These are phyloP conservation scores for Daucus carota DNA, from an alignment of 129 eudicot species.

Conservation along the genomic window DH1_v3.0 NC_030387.2:39087001-39087500, in stretches of 20 bases:
- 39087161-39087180: constrained; percentile 62
- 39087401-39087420: not conserved
- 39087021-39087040: not conserved
- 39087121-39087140: not conserved
- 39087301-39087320: constrained; percentile 33
- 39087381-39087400: not conserved
- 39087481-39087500: not conserved
- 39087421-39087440: not conserved
- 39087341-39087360: constrained; percentile 75
- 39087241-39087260: constrained; percentile 13
- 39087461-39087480: not conserved
- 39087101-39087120: not conserved
- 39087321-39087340: constrained; percentile 58
- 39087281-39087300: constrained; percentile 2
- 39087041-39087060: not conserved
- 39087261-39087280: not conserved
- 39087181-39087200: constrained; percentile 88
- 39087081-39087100: not conserved
- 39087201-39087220: constrained; percentile 42
- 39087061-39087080: not conserved
- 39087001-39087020: not conserved
- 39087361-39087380: constrained; percentile 41
- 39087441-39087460: not conserved
- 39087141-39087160: constrained; percentile 38
- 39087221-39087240: constrained; percentile 48